phyloP scores from a whole-genome alignment of 208 protist genomes.

The Crithidia acanthocephali region DNA sequence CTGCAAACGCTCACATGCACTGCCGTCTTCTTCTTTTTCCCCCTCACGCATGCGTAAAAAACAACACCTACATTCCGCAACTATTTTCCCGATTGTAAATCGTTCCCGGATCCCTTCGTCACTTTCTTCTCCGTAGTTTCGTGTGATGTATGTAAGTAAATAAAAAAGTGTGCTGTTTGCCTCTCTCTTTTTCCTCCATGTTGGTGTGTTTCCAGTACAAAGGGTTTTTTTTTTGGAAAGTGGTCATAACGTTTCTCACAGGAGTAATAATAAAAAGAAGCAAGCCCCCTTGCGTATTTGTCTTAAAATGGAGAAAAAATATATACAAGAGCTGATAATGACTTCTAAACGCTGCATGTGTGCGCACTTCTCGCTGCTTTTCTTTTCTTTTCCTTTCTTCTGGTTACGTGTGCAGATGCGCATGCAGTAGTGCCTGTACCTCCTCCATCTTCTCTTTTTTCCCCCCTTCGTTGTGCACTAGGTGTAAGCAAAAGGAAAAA shows the following conservation, averaged over 20 bases:
- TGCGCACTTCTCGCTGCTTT: neutral
- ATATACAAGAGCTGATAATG: neutral
- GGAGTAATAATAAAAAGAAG: neutral
- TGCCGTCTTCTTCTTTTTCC: neutral
- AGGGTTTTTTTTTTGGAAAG: neutral
- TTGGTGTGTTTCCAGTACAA: no score
- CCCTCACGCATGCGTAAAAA: neutral
- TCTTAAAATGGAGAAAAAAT: neutral
- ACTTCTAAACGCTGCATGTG: neutral
- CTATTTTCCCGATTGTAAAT: slow-evolving; percentile 6
- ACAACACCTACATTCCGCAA: slow-evolving; percentile 7
- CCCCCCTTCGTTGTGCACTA: neutral
- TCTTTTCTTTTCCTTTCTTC: slow-evolving; percentile 10
- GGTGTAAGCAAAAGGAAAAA: neutral
- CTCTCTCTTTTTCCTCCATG: slow-evolving; percentile 5
- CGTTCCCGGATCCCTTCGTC: slow-evolving; percentile 12
- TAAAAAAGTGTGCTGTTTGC: neutral
- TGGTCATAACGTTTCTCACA: neutral
- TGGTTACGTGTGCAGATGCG: neutral
- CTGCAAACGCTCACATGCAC: no score
- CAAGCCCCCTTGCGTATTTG: neutral
- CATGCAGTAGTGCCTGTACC: neutral
- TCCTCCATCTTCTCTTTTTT: neutral
- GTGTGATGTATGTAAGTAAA: neutral
- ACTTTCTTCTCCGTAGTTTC: neutral